Base-by-base conservation (phyloP, 805 yeast species). In the Candida corydali region DNA sequence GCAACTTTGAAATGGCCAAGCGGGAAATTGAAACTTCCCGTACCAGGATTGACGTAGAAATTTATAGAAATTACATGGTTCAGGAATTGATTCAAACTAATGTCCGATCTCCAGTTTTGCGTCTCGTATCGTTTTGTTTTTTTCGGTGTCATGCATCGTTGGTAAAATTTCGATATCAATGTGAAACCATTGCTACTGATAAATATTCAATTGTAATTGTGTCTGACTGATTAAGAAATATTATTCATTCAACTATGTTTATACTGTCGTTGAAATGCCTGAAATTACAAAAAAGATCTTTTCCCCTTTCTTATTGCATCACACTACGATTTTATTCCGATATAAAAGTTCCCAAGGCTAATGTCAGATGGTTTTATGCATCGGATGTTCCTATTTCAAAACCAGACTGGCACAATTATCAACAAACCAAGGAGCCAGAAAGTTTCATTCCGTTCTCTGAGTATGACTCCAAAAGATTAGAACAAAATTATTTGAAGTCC, bases 341-440 rank as follows among this genome's bases (percentile, higher is more conserved):
- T 20, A 20, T 17, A 8, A 15, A 23, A 20, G 8, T 23, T 15
- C 26, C 37, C 16, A 29, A 37, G 7, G 38, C 53, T 2, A 45
- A 16, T 12, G 54, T 49, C 14, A 62, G 70, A 43, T 88, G 97
- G 97, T 87, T 76, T 54, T 82, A 86, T 49, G 91, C 95, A 2
- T 80, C 87, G 0, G 96, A 86, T 52, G 57, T 78, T 5, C 95
- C 96, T 1, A 55, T 65, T 9, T 59, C 75, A 7, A 84, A 83
- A 57, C 95, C 95, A 1, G 63, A 54, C 16, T 75, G 80, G 58
- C 70, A 67, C 43, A 54, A 69, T 14, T 85, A 82, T 52, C 58
- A 50, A 23, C 77, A 78, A 26, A 55, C 59, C 0, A 63, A 66
- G 29, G 57, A 65, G 3, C 78, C 95, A 0, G 55, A 63, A 37